Evolutionary conservation across 2,329 filamentous ascomycete genomes (phyloP), one percentile per base, ranked within the genome.

Genomic region (Dryadomyces quercivorus): DNA sequence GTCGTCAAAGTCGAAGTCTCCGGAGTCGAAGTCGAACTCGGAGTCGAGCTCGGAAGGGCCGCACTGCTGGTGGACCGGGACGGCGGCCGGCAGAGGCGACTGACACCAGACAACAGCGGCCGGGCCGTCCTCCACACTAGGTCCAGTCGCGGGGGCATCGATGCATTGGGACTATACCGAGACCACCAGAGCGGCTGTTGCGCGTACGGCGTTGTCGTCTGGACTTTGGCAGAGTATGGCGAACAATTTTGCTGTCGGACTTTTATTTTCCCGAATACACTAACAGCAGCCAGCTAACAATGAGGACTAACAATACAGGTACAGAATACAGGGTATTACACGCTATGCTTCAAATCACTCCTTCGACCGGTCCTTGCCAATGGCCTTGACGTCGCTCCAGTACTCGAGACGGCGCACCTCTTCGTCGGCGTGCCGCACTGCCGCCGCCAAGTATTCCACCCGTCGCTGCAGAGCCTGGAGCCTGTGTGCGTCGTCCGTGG

Each of bases 341-440:
- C n/a, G 12, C 42, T 44, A 20, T 18, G 44, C 44, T 36, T 12
- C 36, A 40, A 40, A 7, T 40, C 6, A 40, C 20, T n/a, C 44
- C 7, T 12, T 5, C 6, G 47, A 7, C 22, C 2, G 21, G 12
- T 5, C 22, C 21, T 68, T 69, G 59, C 75, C 73, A 70, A 89
- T 82, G 16, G 78, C 78, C 66, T 83, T 87, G 59, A 88, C 80
- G 64, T 95, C 88, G 64, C 86, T 91, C 85, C 92, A 95, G 65
- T 90, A 94, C 51, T 94, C 88, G 7, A 95, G 72, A 57, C 78
- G 84, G 55, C 83, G 83, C 51, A 95, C 85, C 63, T 95, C 87
- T 61, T 84, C 82, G 59, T 92, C 86, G 2, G 88, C 89, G 50
- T 87, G 84, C 58, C 83, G 76, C 13, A 89, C 76, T 1, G 91